A percentile compares a stretch with the other conserved stretches of the same genome.
Evolutionary conservation across 768 basidiomycete species (phyloP).

Genomic region (Gyrodon lividus): DNA sequence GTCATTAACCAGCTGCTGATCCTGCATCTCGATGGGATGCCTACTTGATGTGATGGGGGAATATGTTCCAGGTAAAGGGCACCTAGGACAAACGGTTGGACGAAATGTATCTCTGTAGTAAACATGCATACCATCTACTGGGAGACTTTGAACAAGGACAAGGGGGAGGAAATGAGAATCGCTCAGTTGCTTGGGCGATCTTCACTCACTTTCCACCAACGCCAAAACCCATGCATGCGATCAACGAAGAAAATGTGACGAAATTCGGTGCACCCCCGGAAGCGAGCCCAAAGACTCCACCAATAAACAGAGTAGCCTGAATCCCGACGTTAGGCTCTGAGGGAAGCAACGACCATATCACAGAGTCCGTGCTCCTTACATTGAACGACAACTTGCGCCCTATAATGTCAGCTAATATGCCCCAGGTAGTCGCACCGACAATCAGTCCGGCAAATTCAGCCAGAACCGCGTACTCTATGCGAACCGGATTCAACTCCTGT

Average conservation of each 20-base stretch:
- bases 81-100: slow-evolving; percentile 26
- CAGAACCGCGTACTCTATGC: slow-evolving; percentile 46
- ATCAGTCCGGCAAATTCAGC: slow-evolving; percentile 49
- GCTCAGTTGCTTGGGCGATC: slow-evolving; percentile 10
- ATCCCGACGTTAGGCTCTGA: background rate
- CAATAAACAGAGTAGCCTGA: slow-evolving; percentile 35
- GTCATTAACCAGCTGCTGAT: background rate
- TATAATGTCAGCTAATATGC: slow-evolving; percentile 47
- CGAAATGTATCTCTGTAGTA: background rate
- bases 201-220: slow-evolving; percentile 49
- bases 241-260: slow-evolving; percentile 43
- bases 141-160: slow-evolving; percentile 30
- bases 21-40: background rate
- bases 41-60: slow-evolving; percentile 39
- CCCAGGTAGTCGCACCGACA: slow-evolving; percentile 50
- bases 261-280: slow-evolving; percentile 48
- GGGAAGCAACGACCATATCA: background rate
- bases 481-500: slow-evolving; percentile 41
- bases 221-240: slow-evolving; percentile 49
- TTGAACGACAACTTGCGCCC: slow-evolving; percentile 49
- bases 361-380: slow-evolving; percentile 3
- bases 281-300: slow-evolving; percentile 50
- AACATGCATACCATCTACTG: slow-evolving; percentile 43
- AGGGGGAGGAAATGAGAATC: slow-evolving; percentile 7
- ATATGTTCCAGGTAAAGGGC: slow-evolving; percentile 47